Percentiles rank a stretch among this genome's conserved stretches.
Evolutionary conservation across 176 grass and related monocot species (phyloP).

Genomic region (Eragrostis curvula): DNA sequence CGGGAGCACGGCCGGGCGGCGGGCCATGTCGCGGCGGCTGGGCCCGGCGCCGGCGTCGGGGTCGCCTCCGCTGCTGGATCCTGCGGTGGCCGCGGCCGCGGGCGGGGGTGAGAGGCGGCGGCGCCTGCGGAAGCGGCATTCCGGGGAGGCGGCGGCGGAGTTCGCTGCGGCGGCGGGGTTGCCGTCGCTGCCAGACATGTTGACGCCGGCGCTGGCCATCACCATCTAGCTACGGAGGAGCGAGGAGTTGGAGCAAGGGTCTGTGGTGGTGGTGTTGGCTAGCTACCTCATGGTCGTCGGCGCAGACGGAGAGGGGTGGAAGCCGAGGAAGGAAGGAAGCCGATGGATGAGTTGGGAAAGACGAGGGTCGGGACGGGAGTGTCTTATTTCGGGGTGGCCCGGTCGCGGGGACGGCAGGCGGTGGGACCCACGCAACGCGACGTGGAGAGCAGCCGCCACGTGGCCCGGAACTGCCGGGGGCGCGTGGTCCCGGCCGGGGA

Average conservation of each 20-base stretch:
- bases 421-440: conserved; percentile 18
- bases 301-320: not conserved
- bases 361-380: not conserved
- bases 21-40: too few relatives aligned
- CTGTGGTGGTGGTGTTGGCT: too few relatives aligned
- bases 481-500: conserved; percentile 25
- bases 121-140: conserved; percentile 49
- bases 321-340: too few relatives aligned
- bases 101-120: not conserved
- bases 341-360: not conserved
- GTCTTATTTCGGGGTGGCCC: not conserved
- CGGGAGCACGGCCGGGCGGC: not conserved
- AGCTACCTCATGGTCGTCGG: not conserved
- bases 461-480: conserved; percentile 31
- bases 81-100: not conserved
- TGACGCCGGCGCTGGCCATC: conserved; percentile 52
- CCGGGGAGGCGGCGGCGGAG: not conserved
- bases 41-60: too few relatives aligned
- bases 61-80: not conserved
- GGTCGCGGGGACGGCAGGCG: conserved; percentile 31
- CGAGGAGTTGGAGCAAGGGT: too few relatives aligned
- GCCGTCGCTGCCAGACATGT: conserved; percentile 25
- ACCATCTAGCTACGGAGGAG: conserved; percentile 28
- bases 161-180: not conserved
- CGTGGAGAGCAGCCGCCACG: conserved; percentile 42